Conservation (phyloP, 768 basidiomycete genomes). For the Rhizopogon roseolus region DNA sequence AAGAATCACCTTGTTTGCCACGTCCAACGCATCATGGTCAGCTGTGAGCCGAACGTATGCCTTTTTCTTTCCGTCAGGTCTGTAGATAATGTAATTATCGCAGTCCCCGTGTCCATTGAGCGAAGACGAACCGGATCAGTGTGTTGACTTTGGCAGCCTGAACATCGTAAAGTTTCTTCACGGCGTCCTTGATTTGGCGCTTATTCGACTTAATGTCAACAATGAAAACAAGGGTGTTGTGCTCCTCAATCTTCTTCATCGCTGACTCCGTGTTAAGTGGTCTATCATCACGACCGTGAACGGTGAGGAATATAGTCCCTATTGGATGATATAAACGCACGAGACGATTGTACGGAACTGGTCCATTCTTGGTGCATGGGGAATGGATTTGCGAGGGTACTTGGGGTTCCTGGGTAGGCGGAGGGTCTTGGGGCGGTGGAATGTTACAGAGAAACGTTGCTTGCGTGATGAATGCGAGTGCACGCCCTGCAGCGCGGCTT, state of each 20-base stretch:
- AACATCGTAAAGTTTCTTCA: conserved; percentile 98
- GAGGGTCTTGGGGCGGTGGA: conserved; percentile 96
- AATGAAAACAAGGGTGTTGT: conserved; percentile 98
- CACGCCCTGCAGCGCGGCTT: conserved; percentile 89
- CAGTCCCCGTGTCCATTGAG: background rate
- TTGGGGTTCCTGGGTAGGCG: conserved; percentile 77
- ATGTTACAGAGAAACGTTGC: conserved; percentile 79
- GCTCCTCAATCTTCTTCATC: conserved; percentile 99
- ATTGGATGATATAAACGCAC: conserved; percentile 40
- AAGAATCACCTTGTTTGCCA: conserved; percentile 85
- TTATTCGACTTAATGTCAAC: conserved; percentile 96
- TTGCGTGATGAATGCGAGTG: conserved; percentile 76
- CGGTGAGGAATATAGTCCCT: background rate
- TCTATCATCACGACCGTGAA: conserved; percentile 28
- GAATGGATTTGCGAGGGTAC: conserved; percentile 94
- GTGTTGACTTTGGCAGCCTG: conserved; percentile 97
- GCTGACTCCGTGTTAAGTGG: conserved; percentile 94
- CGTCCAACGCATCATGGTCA: conserved; percentile 96
- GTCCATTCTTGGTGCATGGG: conserved; percentile 93
- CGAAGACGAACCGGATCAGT: conserved; percentile 75
- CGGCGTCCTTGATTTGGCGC: conserved; percentile 98
- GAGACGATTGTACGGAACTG: conserved; percentile 92
- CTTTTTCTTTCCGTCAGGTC: conserved; percentile 99
- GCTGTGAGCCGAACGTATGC: conserved; percentile 93
- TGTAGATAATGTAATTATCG: conserved; percentile 21